Conservation (phyloP, 2,329 filamentous ascomycete species). For the Colletotrichum kahawae region DNA sequence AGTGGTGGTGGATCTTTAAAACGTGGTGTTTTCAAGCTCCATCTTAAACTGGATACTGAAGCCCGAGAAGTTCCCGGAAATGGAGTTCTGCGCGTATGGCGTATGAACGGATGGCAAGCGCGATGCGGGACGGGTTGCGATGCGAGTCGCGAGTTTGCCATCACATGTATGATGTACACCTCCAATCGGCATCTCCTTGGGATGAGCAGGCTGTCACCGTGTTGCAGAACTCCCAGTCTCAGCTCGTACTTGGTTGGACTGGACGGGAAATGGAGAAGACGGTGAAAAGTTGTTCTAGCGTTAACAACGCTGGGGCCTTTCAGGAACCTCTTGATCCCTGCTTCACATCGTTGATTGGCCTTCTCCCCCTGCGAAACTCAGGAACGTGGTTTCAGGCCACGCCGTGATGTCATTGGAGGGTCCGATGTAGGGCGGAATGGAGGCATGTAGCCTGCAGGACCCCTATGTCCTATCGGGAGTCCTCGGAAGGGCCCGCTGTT, state of each 20-base stretch:
- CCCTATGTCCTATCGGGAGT: constrained; percentile 16
- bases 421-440: constrained; percentile 13
- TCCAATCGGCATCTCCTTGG: neutral
- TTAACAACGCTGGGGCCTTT: neutral
- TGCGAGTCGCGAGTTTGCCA: constrained; percentile 13
- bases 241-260: neutral
- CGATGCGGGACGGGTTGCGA: neutral
- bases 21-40: constrained; percentile 3
- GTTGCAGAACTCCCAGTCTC: neutral
- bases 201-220: neutral
- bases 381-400: constrained; percentile 18
- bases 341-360: constrained; percentile 4
- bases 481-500: constrained; percentile 20
- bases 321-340: neutral
- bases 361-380: constrained; percentile 1
- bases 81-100: neutral
- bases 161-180: neutral
- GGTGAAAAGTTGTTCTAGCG: constrained; percentile 19
- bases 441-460: constrained; percentile 21
- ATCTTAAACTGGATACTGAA: constrained; percentile 4
- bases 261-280: neutral
- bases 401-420: constrained; percentile 21
- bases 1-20: neutral
- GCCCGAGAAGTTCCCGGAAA: constrained; percentile 7
- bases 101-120: neutral